A percentile compares a stretch with the other conserved stretches of the same genome.
Conservation (phyloP, 257 asterid species). For the Schizonepeta tenuifolia region DNA sequence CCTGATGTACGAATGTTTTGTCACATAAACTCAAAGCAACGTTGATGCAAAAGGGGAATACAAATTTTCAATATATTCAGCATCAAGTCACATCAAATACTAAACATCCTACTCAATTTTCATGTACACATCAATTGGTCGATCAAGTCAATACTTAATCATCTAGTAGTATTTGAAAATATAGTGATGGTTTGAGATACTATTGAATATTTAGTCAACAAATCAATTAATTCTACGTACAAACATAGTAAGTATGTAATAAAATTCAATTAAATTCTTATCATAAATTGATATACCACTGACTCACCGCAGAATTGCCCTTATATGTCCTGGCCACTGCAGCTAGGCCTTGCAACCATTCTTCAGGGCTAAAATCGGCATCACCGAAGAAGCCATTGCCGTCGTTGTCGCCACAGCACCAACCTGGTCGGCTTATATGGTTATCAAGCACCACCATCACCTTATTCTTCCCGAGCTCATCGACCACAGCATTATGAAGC, state of each 20-base stretch:
- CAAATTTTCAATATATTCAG: too few relatives aligned
- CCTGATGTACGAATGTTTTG: conserved; percentile 29
- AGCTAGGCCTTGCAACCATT: conserved; percentile 59
- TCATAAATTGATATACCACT: neutral
- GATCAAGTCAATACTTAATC: too few relatives aligned
- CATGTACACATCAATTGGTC: too few relatives aligned
- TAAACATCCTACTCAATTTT: too few relatives aligned
- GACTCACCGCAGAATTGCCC: conserved; percentile 45
- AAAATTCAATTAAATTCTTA: neutral
- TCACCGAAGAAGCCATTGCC: conserved; percentile 89
- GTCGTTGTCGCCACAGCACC: conserved; percentile 66
- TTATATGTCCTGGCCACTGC: conserved; percentile 52
- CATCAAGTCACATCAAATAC: too few relatives aligned
- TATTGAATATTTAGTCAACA: neutral
- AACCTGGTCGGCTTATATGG: conserved; percentile 63
- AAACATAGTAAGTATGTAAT: too few relatives aligned
- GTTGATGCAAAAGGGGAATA: too few relatives aligned
- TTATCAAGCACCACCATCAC: conserved; percentile 74
- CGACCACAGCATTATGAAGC: conserved; percentile 55
- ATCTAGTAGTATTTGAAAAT: too few relatives aligned
- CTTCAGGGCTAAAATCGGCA: conserved; percentile 46
- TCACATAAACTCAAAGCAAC: too few relatives aligned
- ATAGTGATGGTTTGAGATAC: too few relatives aligned
- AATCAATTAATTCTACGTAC: too few relatives aligned
- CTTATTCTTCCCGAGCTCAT: conserved; percentile 45